Conservation (phyloP, 140 eudicot species). For the Artemisia princeps region DNA sequence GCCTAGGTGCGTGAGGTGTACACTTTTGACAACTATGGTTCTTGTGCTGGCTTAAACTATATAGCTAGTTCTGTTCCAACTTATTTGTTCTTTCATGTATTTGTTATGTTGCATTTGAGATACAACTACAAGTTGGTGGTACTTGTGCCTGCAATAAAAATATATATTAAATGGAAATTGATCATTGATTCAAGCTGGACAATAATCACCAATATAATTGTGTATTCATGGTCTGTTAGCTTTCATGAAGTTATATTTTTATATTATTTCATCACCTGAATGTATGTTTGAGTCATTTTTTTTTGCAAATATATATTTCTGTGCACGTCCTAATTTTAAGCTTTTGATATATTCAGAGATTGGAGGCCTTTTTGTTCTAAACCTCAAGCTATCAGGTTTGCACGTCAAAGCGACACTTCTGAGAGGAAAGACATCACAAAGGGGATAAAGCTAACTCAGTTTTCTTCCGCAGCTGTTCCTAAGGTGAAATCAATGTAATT, state of each 20-base stretch:
- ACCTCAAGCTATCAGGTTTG: conserved; percentile 55
- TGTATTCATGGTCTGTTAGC: not conserved
- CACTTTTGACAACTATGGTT: too few species aligned
- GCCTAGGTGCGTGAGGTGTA: too few species aligned
- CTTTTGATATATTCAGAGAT: conserved; percentile 34
- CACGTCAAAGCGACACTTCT: conserved; percentile 37
- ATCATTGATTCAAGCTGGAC: conserved; percentile 1
- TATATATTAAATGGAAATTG: not conserved
- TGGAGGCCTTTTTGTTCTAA: conserved; percentile 65
- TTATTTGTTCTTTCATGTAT: not conserved
- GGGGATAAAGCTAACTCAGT: conserved; percentile 48
- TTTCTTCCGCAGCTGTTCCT: conserved; percentile 77
- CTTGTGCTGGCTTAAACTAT: not conserved
- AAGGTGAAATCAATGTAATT: conserved; percentile 34
- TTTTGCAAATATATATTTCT: too few species aligned
- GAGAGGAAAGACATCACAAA: conserved; percentile 35
- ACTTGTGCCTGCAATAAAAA: not conserved
- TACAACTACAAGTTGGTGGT: not conserved
- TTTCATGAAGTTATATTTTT: not conserved
- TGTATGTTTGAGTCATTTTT: too few species aligned
- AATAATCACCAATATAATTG: not conserved
- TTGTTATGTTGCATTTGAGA: not conserved
- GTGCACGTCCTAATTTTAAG: too few species aligned
- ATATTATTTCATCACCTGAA: too few species aligned
- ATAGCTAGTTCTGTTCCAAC: not conserved